Evolutionary conservation across 305 asterid genomes (phyloP).

Genomic region (Nicotiana rustica): DNA sequence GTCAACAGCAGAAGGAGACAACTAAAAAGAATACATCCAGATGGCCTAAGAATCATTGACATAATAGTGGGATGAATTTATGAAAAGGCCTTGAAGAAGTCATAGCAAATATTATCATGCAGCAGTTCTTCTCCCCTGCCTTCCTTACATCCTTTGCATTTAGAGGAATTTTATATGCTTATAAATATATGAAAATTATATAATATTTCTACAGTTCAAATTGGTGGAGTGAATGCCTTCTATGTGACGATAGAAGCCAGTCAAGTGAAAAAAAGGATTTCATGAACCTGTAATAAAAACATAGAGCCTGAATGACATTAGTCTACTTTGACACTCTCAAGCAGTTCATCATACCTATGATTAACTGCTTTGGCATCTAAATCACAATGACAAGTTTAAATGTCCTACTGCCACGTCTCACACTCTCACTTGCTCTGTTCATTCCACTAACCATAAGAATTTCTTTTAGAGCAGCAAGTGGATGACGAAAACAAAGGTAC

Average conservation of each 20-base stretch:
- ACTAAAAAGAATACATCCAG: background rate
- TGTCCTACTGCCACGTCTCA: background rate
- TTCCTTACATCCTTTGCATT: background rate
- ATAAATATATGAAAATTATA: conserved; percentile 14
- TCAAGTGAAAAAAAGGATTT: background rate
- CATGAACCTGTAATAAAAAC: background rate
- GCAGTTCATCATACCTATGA: background rate
- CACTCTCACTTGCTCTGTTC: background rate
- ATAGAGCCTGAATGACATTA: background rate
- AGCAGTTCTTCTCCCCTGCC: conserved; percentile 16
- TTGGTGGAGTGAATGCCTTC: conserved; percentile 26
- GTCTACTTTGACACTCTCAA: conserved; percentile 3
- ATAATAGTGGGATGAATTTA: background rate
- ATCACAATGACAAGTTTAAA: background rate
- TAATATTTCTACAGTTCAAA: conserved; percentile 1
- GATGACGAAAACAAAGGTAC: background rate
- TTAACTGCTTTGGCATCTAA: background rate
- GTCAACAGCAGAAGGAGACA: conserved; percentile 24
- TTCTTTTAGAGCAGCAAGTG: background rate
- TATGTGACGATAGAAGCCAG: background rate
- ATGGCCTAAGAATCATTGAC: background rate
- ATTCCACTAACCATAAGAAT: background rate
- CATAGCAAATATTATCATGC: background rate
- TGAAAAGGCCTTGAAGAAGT: background rate
- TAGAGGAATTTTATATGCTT: background rate